Base-by-base conservation (phyloP, 306 rosid species). In the Malus asiatica region DNA sequence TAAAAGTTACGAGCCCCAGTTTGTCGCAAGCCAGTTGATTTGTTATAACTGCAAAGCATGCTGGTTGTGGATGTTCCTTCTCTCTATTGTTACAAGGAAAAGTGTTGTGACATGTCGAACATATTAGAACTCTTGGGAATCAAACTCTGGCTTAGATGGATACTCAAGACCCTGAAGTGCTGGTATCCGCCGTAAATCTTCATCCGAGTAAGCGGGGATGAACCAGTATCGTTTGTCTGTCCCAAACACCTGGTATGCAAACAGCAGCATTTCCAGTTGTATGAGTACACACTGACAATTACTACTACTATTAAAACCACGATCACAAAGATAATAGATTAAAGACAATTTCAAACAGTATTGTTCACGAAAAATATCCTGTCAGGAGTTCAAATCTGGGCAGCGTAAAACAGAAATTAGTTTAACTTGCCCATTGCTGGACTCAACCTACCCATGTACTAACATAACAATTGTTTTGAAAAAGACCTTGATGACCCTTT, bases 121-220 rank as follows among this genome's bases (percentile, higher is more conserved):
- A 58, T 71, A 44, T 87, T 76, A 87, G 78, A 87, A 89, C 85
- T 89, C 92, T 83, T 89, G 93, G 59, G 94, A 96, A 70, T 96
- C 96, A 6, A 89, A 89, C 51, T 88, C 99, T 2, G 97, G 97
- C 81, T 89, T 93, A 42, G 98, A 93, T 29, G 99, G 99, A 78
- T 92, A 96, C 22, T 96, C 98, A 1, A 96, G 93, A 63, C 99
- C 99, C 81, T 96, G 98, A 45, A 96, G 96, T 4, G 89, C 99
- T 4, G 99, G 98, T 86, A 90, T 89, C 77, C 87, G 86, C 76
- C 98, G 87, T 19, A 88, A 55, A 81, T 96, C 99, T 84, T 96
- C 99, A 52, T 93, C 99, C 4, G 97, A 90, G 82, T 96, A 96
- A 42, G 93, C 89, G 16, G 99, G 99, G 82, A 96, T 82, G 76